phyloP scores from a whole-genome alignment of 495 filamentous ascomycete genomes.

The Oidiodendron maius region DNA sequence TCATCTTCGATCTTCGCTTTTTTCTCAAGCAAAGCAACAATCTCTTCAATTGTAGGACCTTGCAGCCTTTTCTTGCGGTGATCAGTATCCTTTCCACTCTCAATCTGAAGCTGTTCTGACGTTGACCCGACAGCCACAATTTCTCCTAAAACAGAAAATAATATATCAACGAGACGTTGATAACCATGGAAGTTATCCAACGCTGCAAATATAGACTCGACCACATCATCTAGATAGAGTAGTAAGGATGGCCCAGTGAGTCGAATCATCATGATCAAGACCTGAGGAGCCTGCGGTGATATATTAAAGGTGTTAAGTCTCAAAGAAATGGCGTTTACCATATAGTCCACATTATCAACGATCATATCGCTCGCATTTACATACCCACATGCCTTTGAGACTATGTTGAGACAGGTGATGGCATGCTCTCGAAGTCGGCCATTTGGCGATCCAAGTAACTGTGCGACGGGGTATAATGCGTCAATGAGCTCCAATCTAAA shows the following conservation, averaged over 20 bases:
- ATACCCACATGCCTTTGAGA: conserved; percentile 74
- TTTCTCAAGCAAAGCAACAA: conserved; percentile 27
- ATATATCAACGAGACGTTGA: conserved; percentile 71
- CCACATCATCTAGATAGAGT: conserved; percentile 86
- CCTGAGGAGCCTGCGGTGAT: conserved; percentile 83
- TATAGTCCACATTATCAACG: conserved; percentile 90
- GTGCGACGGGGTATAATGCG: conserved; percentile 80
- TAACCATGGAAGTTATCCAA: conserved; percentile 93
- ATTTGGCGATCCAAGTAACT: conserved; percentile 72
- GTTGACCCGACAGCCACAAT: conserved; percentile 78
- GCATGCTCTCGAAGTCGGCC: conserved; percentile 70
- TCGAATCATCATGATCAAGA: conserved; percentile 89
- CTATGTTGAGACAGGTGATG: conserved; percentile 73
- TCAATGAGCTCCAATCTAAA: conserved; percentile 89
- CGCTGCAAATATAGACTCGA: conserved; percentile 83
- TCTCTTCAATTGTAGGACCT: conserved; percentile 20
- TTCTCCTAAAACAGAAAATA: conserved; percentile 76
- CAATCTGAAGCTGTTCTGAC: conserved; percentile 49
- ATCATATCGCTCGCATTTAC: conserved; percentile 68
- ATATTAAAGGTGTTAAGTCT: conserved; percentile 89
- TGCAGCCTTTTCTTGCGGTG: conserved; percentile 27
- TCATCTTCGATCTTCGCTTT: conserved; percentile 28
- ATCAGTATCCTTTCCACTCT: conserved; percentile 19
- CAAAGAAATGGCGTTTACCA: conserved; percentile 85
- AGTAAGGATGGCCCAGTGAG: conserved; percentile 76